Conservation (phyloP, 139 green algal species). For the Chlamydomonas sphaeroides region DNA sequence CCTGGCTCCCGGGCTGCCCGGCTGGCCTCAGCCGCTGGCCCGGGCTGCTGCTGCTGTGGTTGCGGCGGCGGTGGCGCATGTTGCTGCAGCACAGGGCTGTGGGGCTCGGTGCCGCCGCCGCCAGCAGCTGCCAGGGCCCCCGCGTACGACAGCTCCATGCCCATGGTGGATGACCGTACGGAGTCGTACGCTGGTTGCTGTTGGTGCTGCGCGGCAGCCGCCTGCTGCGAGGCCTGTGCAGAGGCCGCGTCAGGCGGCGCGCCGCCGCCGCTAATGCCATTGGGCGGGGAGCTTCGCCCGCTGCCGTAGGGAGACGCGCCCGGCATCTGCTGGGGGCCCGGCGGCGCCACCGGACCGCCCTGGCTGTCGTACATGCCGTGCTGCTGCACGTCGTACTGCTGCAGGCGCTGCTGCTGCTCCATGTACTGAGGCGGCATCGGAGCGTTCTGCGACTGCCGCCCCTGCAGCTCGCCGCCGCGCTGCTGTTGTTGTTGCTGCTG, state of each 20-base stretch:
- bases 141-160: neutral
- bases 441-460: neutral
- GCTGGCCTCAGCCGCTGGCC: neutral
- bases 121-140: no score
- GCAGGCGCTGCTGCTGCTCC: neutral
- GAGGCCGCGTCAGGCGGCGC: no score
- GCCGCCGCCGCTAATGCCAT: no score
- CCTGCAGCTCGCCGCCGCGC: neutral
- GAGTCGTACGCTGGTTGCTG: neutral
- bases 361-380: neutral
- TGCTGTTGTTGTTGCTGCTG: constrained; percentile 4
- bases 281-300: no score
- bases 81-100: no score
- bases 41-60: no score
- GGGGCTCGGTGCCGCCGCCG: no score
- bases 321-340: neutral
- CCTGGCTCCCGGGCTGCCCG: neutral
- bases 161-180: neutral
- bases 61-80: no score
- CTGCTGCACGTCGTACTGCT: neutral
- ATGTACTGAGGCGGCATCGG: neutral
- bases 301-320: no score
- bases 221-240: no score
- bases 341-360: neutral
- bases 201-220: no score